phyloP scores from a whole-genome alignment of 2,329 filamentous ascomycete species.

The Aspergillus arachidicola region DNA sequence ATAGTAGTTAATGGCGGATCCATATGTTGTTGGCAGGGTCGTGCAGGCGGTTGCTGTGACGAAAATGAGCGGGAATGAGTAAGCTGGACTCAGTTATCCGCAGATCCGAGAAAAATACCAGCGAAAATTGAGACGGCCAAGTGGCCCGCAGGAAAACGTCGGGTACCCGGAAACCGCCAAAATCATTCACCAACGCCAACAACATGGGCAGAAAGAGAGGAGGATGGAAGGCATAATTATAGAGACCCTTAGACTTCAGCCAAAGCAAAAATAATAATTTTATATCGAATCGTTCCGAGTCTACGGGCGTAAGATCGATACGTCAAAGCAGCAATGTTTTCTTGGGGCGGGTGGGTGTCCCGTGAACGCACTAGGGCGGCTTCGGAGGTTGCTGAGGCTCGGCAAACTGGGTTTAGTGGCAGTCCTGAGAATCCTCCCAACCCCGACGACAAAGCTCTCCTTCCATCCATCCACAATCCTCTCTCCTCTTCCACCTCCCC shows the following conservation, averaged over 20 bases:
- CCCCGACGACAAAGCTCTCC: conserved; percentile 46
- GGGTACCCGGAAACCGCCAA: conserved; percentile 15
- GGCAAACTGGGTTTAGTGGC: conserved; percentile 44
- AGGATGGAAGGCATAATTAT: not conserved
- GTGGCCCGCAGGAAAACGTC: conserved; percentile 25
- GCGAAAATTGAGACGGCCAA: conserved; percentile 31
- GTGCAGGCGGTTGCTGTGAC: conserved; percentile 35
- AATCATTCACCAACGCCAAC: conserved; percentile 2
- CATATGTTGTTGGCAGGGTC: conserved; percentile 8
- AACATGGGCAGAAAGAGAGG: conserved; percentile 1
- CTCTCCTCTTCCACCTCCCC: conserved; percentile 41
- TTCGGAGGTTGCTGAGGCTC: conserved; percentile 40
- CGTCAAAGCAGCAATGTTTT: conserved; percentile 3
- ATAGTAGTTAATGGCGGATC: conserved; percentile 1
- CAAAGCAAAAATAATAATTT: not conserved
- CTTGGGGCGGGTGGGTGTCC: conserved; percentile 8
- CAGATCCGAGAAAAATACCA: conserved; percentile 40
- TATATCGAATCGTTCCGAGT: not conserved
- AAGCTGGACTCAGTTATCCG: conserved; percentile 37
- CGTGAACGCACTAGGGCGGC: conserved; percentile 37
- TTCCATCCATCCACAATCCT: conserved; percentile 47
- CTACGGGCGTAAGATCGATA: not conserved
- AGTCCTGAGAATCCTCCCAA: conserved; percentile 44
- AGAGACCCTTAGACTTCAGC: not conserved
- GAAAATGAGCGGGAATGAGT: conserved; percentile 34